Evolutionary conservation across 108 stramenopile species (phyloP), one percentile per base, ranked within the genome.

Genomic region (Phaeodactylum tricornutum): DNA sequence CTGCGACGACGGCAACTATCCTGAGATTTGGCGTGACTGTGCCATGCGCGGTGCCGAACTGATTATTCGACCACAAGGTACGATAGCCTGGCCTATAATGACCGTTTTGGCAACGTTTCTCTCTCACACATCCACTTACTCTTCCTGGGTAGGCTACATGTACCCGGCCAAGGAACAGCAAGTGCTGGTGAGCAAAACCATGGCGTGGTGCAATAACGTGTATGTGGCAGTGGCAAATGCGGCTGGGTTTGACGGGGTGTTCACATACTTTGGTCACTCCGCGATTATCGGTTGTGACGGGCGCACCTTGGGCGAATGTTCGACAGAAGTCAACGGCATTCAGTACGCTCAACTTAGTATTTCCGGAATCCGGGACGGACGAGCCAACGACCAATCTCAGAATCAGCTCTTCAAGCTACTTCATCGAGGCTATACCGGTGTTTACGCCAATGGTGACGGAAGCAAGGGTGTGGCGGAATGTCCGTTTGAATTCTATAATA

Each of bases 141-240:
- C n/a, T n/a, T n/a, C n/a, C 25, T 23, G n/a, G 3, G 2, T 17
- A n/a, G 31, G 11, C 1, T 67, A 71, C 56, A 86, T 75, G 84
- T 86, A 86, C 49, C 84, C 84, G 2, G 84, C 84, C 25, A 87
- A 87, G 62, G 85, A 87, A 34, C 85, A 87, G 40, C 85, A 87
- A 64, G 73, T 87, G 15, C 60, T 72, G 46, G 85, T 87, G 14
- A 67, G 69, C 50, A 87, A 87, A 55, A 71, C 69, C 2, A 87
- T 87, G 85, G 85, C 85, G 16, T 87, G 78, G 78, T 82, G 81
- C 67, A 87, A 87, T 50, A 64, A 83, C 34, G 75, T 79, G 1
- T 87, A 82, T 48, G 85, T 87, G 19, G 85, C 85, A n/a, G 85
- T 87, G 0, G 85, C 85, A 3, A 87, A 87, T 57, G 85, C 85